Evolutionary conservation across 2,329 filamentous ascomycete genomes (phyloP), one percentile per base, ranked within the genome.

Genomic region (Arthrobotrys entomopaga): DNA sequence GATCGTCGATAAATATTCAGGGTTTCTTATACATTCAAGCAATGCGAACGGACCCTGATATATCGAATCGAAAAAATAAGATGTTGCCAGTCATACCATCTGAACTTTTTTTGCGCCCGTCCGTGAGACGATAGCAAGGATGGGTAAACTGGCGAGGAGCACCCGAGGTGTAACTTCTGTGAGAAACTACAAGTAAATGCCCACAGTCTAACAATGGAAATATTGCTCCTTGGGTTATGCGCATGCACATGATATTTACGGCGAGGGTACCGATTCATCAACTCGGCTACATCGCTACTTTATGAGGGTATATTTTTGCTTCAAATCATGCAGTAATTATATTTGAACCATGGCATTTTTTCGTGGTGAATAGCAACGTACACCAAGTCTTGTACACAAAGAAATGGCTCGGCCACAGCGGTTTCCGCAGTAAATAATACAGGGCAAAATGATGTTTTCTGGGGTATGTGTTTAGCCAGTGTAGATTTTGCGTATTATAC

Each of bases 1-100:
- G 65, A 56, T 69, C 50, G 11, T 71, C 57, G 11, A 58, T 48
- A 58, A 34, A 71, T 71, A 71, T 71, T 71, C 66, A 71, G 66
- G 58, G 58, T 67, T 60, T 26, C 20, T 49, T 29, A 50, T 50
- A 65, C n/a, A 15, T n/a, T 19, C 34, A 57, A 26, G n/a, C 15
- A 15, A 22, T 54, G 46, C 46, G 54, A 67, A 60, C 43, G 13
- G 54, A 67, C 48, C 49, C 56, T 61, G 40, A 56, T 56, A 61
- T 43, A 3, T 16, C 50, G 16, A 34, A 34, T 16, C 50, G 16
- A 34, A 34, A 10, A 1, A 34, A 34, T 34, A 34, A 34, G 29
- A 34, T 34, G 3, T 34, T 34, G 29, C 29, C 10, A 34, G 29
- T 34, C 29, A 34, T 34, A 34, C 7, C 29, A 10, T 34, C 29